A percentile compares a stretch with the other conserved stretches of the same genome.
phyloP scores from a whole-genome alignment of 164 flowering plant species.

The Stephania japonica region DNA sequence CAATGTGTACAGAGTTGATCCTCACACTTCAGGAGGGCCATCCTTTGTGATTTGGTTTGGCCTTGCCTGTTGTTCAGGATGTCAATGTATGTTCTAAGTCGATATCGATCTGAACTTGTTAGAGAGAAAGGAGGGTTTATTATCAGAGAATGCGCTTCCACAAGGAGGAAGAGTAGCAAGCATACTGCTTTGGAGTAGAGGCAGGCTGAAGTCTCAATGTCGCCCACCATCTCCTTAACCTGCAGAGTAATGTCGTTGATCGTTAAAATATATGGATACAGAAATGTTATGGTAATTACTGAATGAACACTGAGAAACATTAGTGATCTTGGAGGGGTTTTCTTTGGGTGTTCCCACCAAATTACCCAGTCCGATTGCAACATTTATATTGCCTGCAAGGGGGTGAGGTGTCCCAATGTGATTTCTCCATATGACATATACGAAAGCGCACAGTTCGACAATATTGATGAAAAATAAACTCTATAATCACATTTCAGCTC shows the following conservation, averaged over 20 bases:
- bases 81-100: conserved; percentile 73
- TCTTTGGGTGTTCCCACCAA: not conserved
- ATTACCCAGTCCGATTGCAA: too few species aligned
- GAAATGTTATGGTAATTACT: too few species aligned
- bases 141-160: conserved; percentile 87
- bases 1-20: conserved; percentile 36
- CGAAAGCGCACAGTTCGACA: not conserved
- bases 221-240: conserved; percentile 82
- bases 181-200: conserved; percentile 73
- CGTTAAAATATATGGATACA: too few species aligned
- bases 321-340: not conserved
- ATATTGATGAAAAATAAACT: not conserved
- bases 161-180: conserved; percentile 65
- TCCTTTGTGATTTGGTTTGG: conserved; percentile 59
- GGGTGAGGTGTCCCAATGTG: too few species aligned
- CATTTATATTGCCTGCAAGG: too few species aligned
- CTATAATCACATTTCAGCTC: not conserved
- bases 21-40: conserved; percentile 54
- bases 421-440: too few species aligned
- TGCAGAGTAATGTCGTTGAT: conserved; percentile 13
- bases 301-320: not conserved
- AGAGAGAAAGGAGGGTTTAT: conserved; percentile 92
- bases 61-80: conserved; percentile 65
- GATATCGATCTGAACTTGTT: conserved; percentile 67
- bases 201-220: conserved; percentile 51